A percentile compares a stretch with the other conserved stretches of the same genome.
Evolutionary conservation across 768 basidiomycete species (phyloP).

Genomic region (Gloeostereum incarnatum): DNA sequence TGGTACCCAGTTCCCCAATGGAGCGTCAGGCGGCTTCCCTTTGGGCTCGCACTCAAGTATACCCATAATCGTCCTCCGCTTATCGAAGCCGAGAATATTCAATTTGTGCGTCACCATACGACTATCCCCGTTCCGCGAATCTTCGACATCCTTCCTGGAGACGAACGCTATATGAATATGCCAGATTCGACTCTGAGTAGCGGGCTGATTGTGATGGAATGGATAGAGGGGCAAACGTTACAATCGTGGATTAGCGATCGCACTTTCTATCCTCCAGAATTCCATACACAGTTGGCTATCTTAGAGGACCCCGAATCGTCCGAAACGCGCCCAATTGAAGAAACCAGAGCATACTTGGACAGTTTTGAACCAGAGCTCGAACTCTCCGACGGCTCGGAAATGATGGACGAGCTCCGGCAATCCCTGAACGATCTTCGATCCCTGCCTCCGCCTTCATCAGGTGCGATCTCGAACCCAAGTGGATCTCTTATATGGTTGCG

Average conservation of each 20-base stretch:
- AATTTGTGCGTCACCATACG: conserved; percentile 13
- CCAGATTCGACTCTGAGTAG: no score
- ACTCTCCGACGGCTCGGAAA: background rate
- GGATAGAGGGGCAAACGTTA: conserved; percentile 8
- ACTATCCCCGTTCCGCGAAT: conserved; percentile 15
- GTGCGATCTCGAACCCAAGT: background rate
- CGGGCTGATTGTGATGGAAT: conserved; percentile 11
- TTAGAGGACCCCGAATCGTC: no score
- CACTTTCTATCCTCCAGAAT: no score
- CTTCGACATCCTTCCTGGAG: conserved; percentile 5
- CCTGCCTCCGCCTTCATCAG: conserved; percentile 8
- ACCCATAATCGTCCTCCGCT: background rate
- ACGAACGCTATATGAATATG: no score
- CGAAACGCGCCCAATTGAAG: no score
- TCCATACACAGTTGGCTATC: no score
- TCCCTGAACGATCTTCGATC: conserved; percentile 9
- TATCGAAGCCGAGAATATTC: conserved; percentile 12
- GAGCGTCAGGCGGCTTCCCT: background rate
- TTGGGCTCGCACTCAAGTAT: background rate
- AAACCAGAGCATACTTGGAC: background rate
- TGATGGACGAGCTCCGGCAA: conserved; percentile 4
- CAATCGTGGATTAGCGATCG: background rate
- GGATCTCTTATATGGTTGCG: background rate
- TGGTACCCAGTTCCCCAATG: no score
- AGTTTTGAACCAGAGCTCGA: background rate